These are phyloP conservation scores for Pichia deserticola DNA, from an alignment of 805 yeast genomes.

Conservation along the genomic window DNA sequence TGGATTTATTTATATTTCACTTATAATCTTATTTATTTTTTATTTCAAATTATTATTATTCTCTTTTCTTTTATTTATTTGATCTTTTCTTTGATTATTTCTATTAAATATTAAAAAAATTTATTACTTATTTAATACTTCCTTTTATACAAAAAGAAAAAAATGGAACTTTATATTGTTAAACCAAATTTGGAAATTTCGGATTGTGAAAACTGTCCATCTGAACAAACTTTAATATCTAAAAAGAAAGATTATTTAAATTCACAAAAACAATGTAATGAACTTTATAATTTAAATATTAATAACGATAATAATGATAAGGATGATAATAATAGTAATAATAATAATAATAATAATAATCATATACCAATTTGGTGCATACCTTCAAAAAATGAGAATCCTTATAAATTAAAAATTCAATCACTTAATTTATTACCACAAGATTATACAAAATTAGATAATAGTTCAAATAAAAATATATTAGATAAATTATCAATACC, in stretches of 20 bases:
- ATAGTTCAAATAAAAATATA: background rate
- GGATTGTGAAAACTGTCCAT: constrained; percentile 21
- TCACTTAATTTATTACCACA: background rate
- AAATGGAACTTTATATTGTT: constrained; percentile 25
- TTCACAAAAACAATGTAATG: constrained; percentile 10
- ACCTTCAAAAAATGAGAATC: background rate
- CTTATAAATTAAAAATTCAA: background rate
- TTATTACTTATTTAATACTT: background rate
- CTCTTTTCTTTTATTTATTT: too few relatives aligned
- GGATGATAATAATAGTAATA: background rate
- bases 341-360: background rate
- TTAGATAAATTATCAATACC: constrained; percentile 6
- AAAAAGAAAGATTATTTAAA: constrained; percentile 15
- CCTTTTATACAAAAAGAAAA: constrained; percentile 1
- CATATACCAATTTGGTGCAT: constrained; percentile 1
- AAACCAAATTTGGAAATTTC: constrained; percentile 26
- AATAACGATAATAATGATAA: background rate
- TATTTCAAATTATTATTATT: too few relatives aligned
- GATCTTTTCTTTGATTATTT: too few relatives aligned
- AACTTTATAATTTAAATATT: background rate
- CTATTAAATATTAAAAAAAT: background rate
- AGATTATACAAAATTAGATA: constrained; percentile 3
- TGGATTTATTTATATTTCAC: too few relatives aligned
- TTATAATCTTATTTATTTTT: too few relatives aligned
- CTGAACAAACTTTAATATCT: constrained; percentile 11